A percentile compares a stretch with the other conserved stretches of the same genome.
These are phyloP conservation scores for Urochloa ruziziensis DNA, from an alignment of 176 grass and related monocot species.

Conservation along the genomic window DNA sequence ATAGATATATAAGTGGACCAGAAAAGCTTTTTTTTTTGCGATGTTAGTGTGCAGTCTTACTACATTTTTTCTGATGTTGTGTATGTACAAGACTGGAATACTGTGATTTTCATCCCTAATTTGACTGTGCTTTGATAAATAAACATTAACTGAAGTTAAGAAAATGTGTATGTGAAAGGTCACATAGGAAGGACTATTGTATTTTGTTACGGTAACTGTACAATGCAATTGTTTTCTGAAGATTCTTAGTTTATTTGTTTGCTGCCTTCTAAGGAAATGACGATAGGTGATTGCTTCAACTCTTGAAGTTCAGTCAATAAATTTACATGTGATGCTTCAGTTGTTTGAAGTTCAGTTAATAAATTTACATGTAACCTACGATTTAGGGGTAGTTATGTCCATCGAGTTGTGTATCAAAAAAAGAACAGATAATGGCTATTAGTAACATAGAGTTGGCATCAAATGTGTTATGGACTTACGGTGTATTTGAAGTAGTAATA, in stretches of 20 bases:
- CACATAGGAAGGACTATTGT: neutral
- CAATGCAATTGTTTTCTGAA: neutral
- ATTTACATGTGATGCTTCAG: too few relatives aligned
- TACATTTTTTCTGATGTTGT: neutral
- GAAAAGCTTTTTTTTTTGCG: neutral
- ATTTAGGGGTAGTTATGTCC: too few relatives aligned
- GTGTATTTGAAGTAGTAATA: neutral
- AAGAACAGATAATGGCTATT: neutral
- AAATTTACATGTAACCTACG: too few relatives aligned
- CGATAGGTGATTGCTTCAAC: neutral
- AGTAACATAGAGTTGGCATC: neutral
- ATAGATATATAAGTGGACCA: slow-evolving; percentile 15
- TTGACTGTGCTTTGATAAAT: neutral
- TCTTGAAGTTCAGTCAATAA: neutral
- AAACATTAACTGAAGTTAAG: neutral
- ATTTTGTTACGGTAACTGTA: neutral
- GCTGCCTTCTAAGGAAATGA: neutral
- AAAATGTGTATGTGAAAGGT: neutral
- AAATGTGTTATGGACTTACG: neutral
- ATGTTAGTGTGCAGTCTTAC: too few relatives aligned
- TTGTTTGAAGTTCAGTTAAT: neutral
- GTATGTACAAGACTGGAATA: neutral
- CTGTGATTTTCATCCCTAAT: neutral
- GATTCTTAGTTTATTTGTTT: neutral
- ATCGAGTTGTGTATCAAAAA: too few relatives aligned